Evolutionary conservation across 352 stramenopile genomes (phyloP).

Genomic region (Labyrinthula sp.): DNA sequence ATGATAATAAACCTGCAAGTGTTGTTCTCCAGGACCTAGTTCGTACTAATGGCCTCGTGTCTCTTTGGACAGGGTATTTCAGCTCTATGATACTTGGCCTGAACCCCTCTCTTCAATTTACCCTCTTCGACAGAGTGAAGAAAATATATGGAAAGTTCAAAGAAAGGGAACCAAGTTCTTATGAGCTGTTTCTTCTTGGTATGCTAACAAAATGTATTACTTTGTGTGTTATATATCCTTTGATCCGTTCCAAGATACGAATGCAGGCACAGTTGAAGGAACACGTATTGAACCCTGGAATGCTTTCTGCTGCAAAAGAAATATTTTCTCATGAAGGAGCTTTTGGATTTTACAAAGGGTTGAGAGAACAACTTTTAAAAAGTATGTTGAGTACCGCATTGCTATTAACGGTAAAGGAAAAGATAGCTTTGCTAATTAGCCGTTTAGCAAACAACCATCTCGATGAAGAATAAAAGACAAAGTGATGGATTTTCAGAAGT

Average conservation of each 20-base stretch:
- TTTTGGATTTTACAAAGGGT: conserved; percentile 6
- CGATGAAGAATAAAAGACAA: too few species aligned
- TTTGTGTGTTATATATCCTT: conserved; percentile 7
- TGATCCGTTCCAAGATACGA: conserved; percentile 7
- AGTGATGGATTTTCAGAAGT: too few species aligned
- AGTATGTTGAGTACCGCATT: conserved; percentile 4
- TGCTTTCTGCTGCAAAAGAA: too few species aligned
- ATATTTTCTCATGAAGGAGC: conserved; percentile 3
- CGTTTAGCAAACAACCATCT: too few species aligned
- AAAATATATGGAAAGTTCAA: neutral
- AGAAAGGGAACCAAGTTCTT: neutral
- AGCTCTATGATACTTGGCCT: conserved; percentile 8
- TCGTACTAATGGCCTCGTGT: neutral
- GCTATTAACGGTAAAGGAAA: conserved; percentile 9
- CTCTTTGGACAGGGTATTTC: conserved; percentile 5
- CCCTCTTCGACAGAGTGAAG: conserved; percentile 13
- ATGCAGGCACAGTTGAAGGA: conserved; percentile 4
- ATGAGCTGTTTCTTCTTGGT: conserved; percentile 7
- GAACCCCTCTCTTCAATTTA: conserved; percentile 13
- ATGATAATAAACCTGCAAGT: neutral
- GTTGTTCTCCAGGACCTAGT: neutral
- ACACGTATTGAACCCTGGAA: neutral
- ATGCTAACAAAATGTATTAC: conserved; percentile 15
- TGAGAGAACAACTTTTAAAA: conserved; percentile 10
- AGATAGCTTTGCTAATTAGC: too few species aligned